Conservation (phyloP, 169 alveolate species). For the Babesia ovis region DNA sequence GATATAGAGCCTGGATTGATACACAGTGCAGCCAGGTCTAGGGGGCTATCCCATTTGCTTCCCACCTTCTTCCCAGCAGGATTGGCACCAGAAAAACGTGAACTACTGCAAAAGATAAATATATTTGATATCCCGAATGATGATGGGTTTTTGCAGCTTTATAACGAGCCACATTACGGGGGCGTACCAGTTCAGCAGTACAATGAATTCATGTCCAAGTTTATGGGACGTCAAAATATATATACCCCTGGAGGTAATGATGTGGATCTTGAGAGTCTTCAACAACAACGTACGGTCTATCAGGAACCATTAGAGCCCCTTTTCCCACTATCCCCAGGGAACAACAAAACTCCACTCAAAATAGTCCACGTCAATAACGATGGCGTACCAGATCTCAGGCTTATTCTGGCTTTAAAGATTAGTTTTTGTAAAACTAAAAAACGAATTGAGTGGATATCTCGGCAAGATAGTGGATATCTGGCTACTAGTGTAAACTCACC, state of each 20-base stretch:
- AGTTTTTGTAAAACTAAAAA: conserved; percentile 56
- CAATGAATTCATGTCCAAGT: conserved; percentile 44
- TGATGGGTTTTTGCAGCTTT: conserved; percentile 23
- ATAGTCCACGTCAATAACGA: conserved; percentile 15
- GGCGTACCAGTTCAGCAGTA: conserved; percentile 63
- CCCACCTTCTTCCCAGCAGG: conserved; percentile 64
- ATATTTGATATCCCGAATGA: conserved; percentile 47
- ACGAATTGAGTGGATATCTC: conserved; percentile 48
- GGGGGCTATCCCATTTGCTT: conserved; percentile 8
- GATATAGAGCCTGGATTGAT: conserved; percentile 42
- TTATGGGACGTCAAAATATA: conserved; percentile 8
- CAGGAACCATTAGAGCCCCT: background rate
- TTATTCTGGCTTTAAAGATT: conserved; percentile 46
- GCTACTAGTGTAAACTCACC: conserved; percentile 62
- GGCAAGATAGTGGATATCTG: conserved; percentile 24
- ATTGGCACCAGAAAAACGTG: conserved; percentile 52
- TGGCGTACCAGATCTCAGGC: conserved; percentile 47
- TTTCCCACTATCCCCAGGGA: background rate
- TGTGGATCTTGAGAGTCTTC: conserved; percentile 4
- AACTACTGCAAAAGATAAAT: conserved; percentile 22
- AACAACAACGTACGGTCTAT: conserved; percentile 5
- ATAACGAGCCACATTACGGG: conserved; percentile 53
- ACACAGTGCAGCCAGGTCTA: conserved; percentile 37
- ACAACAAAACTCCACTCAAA: background rate
- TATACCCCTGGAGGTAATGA: background rate